phyloP scores from a whole-genome alignment of 441 rosid genomes.

The Breynia disticha region DNA sequence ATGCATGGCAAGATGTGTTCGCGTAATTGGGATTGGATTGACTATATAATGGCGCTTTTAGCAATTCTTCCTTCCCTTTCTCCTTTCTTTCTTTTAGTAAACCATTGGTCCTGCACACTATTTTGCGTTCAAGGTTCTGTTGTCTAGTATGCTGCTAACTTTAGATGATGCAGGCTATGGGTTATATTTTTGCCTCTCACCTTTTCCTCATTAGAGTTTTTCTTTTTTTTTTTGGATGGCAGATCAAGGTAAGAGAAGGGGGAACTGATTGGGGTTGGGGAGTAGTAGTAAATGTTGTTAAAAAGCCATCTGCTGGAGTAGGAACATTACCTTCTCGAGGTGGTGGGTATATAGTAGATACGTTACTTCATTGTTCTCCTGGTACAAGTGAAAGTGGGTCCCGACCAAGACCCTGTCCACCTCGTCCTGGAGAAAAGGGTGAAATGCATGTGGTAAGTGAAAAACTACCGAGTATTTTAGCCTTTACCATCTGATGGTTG shows the following conservation, averaged over 20 bases:
- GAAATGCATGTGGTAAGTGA: constrained; percentile 98
- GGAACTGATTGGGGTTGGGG: constrained; percentile 99
- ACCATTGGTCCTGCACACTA: too few species aligned
- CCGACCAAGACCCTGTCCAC: constrained; percentile 89
- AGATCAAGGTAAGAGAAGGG: constrained; percentile 94
- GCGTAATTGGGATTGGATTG: too few species aligned
- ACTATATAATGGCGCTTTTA: too few species aligned
- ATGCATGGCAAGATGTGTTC: too few species aligned
- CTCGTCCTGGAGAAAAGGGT: constrained; percentile 88
- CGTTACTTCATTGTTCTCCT: constrained; percentile 86
- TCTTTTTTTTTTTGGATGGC: constrained; percentile 24
- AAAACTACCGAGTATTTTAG: not conserved
- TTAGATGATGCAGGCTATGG: not conserved
- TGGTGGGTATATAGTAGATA: constrained; percentile 82
- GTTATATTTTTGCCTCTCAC: not conserved
- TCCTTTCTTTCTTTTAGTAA: too few species aligned
- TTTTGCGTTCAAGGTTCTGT: too few species aligned
- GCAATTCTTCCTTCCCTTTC: too few species aligned
- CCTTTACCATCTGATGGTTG: not conserved
- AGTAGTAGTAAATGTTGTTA: constrained; percentile 90
- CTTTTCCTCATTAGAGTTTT: constrained; percentile 5
- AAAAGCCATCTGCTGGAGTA: constrained; percentile 54
- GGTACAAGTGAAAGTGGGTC: constrained; percentile 78
- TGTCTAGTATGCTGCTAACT: too few species aligned
- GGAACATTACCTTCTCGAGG: constrained; percentile 50